phyloP scores from a whole-genome alignment of 2,329 filamentous ascomycete genomes.

The Botrytis medusae region DNA sequence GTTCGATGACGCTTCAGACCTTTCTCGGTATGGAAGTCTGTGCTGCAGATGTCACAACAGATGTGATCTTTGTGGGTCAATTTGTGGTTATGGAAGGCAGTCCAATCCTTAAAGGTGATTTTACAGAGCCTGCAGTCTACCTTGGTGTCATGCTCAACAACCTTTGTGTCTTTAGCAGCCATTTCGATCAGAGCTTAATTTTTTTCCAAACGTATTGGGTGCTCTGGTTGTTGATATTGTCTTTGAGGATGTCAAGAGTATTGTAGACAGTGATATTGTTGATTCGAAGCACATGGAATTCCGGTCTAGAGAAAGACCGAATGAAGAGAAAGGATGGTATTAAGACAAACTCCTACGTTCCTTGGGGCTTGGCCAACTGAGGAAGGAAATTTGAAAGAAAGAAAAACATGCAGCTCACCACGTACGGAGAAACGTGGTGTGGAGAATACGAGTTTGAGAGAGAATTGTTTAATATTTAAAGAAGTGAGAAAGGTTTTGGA shows the following conservation, averaged over 20 bases:
- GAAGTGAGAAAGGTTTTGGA: background rate
- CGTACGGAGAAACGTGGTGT: background rate
- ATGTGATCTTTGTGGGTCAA: slow-evolving; percentile 7
- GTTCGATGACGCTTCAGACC: slow-evolving; percentile 17
- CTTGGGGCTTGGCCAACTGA: too few species aligned
- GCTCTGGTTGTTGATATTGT: background rate
- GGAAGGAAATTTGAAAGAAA: background rate
- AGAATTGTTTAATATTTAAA: too few species aligned
- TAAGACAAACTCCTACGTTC: background rate
- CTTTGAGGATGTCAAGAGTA: too few species aligned
- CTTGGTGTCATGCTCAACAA: background rate
- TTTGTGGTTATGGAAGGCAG: slow-evolving; percentile 12
- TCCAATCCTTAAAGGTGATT: slow-evolving; percentile 11
- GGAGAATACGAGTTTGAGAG: background rate
- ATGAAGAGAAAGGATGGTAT: background rate
- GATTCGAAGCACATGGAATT: background rate
- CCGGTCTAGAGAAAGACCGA: background rate
- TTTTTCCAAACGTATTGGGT: too few species aligned
- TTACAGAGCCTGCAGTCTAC: slow-evolving; percentile 14
- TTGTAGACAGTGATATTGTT: background rate
- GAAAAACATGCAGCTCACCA: background rate
- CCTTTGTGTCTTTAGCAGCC: background rate
- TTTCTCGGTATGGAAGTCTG: slow-evolving; percentile 20
- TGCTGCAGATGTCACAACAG: slow-evolving; percentile 19
- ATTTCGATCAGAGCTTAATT: background rate